A percentile compares a stretch with the other conserved stretches of the same genome.
Conservation (phyloP, 768 basidiomycete genomes). For the Lepiota subincarnata region DNA sequence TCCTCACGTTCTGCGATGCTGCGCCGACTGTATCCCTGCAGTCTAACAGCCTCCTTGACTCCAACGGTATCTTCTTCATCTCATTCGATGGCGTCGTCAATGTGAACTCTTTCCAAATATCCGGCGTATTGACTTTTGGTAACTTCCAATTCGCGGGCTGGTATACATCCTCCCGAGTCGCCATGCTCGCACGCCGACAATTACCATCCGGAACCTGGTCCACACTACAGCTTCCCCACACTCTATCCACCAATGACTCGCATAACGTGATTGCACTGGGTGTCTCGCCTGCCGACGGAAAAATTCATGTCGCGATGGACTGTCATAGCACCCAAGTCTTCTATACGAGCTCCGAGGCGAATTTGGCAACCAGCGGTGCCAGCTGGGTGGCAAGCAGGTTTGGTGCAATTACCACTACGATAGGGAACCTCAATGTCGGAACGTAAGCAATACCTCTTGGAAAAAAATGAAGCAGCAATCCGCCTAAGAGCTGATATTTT, state of each 20-base stretch:
- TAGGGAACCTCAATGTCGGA: constrained; percentile 39
- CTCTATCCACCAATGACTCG: constrained; percentile 36
- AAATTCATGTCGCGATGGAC: constrained; percentile 44
- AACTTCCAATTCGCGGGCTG: constrained; percentile 41
- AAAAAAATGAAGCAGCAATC: not conserved
- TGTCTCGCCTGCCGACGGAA: constrained; percentile 41
- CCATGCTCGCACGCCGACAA: constrained; percentile 35
- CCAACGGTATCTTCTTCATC: constrained; percentile 39
- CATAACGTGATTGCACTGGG: constrained; percentile 43
- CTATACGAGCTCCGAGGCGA: constrained; percentile 39
- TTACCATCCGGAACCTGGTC: constrained; percentile 38
- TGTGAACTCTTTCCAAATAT: constrained; percentile 43
- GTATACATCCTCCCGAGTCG: constrained; percentile 39
- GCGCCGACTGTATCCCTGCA: constrained; percentile 38
- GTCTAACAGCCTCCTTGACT: constrained; percentile 34
- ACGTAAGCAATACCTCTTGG: constrained; percentile 27
- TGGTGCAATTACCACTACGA: constrained; percentile 33
- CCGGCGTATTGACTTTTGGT: constrained; percentile 34
- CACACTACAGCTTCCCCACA: constrained; percentile 39
- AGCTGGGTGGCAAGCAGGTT: constrained; percentile 42
- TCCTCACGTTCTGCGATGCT: constrained; percentile 21
- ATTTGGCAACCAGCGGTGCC: constrained; percentile 35
- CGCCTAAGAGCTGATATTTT: not conserved
- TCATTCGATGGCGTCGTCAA: constrained; percentile 46
- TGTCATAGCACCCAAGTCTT: constrained; percentile 40